These are phyloP conservation scores for Suillus cothurnatus DNA, from an alignment of 768 basidiomycete species.

Conservation along the genomic window DNA sequence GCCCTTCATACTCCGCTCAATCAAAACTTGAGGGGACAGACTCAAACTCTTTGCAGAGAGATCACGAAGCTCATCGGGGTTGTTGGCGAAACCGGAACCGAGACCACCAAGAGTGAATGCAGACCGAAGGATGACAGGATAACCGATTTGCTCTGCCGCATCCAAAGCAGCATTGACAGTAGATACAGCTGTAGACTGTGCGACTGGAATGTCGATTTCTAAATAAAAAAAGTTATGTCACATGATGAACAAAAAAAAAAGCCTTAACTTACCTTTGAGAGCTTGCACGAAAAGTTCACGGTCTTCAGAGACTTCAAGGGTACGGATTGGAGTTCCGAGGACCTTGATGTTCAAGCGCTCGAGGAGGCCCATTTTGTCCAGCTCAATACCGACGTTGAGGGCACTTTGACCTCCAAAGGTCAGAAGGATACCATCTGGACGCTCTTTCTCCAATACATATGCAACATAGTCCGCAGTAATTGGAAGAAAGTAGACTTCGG, in stretches of 20 bases:
- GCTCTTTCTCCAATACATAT: slow-evolving; percentile 97
- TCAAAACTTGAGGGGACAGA: slow-evolving; percentile 92
- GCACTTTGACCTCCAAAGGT: slow-evolving; percentile 99
- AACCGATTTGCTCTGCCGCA: slow-evolving; percentile 90
- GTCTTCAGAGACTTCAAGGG: slow-evolving; percentile 96
- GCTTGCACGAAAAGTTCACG: slow-evolving; percentile 95
- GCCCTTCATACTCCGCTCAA: slow-evolving; percentile 98
- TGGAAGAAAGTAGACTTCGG: slow-evolving; percentile 96
- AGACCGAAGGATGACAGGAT: slow-evolving; percentile 95
- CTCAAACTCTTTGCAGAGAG: slow-evolving; percentile 89
- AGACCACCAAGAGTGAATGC: slow-evolving; percentile 98
- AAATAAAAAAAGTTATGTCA: slow-evolving; percentile 16
- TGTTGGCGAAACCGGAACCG: slow-evolving; percentile 96
- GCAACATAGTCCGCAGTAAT: slow-evolving; percentile 98
- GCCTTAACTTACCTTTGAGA: slow-evolving; percentile 69
- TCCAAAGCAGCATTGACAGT: slow-evolving; percentile 89
- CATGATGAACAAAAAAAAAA: neutral
- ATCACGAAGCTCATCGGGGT: slow-evolving; percentile 93
- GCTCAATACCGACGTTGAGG: slow-evolving; percentile 94
- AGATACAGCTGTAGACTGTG: slow-evolving; percentile 96
- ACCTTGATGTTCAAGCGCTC: slow-evolving; percentile 93
- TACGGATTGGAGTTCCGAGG: slow-evolving; percentile 92
- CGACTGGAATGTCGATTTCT: slow-evolving; percentile 98
- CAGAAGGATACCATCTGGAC: slow-evolving; percentile 94
- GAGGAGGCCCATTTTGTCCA: slow-evolving; percentile 95